Evolutionary conservation across 2,329 filamentous ascomycete species (phyloP), one percentile per base, ranked within the genome.

Genomic region (Epichloe amarillans): DNA sequence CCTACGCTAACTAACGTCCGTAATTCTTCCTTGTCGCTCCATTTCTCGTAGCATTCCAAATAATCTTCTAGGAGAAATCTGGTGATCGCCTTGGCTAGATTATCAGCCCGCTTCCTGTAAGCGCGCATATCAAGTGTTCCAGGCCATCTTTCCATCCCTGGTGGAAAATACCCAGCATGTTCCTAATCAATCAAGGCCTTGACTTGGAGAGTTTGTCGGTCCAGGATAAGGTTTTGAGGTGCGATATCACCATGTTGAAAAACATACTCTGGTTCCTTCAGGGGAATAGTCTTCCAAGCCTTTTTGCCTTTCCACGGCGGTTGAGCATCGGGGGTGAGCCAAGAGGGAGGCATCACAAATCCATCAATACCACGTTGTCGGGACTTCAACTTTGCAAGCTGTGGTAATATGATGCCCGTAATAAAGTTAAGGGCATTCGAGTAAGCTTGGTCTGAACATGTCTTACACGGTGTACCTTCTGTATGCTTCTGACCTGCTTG

Each of bases 121-220:
- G 21, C 46, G 12, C 15, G 30, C 46, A 21, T 19, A 14, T 52
- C 52, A 19, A 55, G 37, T 5, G 47, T 49, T 23, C 54, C 54
- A 4, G 50, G 48, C 54, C 54, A 56, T 35, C 45, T 36, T n/a
- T 56, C 50, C 54, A 52, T 54, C 11, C 48, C 52, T 8, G 48
- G 17, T 7, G 52, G 50, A 37, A 47, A 56, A 35, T 40, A 56
- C 5, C 54, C 52, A 35, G 52, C 54, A 51, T 54, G 42, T 45
- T 56, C 54, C 54, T 52, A 54, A 39, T 54, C 52, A 35, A 56
- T 50, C 35, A 56, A 37, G 3, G 50, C 49, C 40, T 54, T 51
- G 15, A 56, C 46, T 35, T 56, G 35, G 23, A 56, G 43, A 33
- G 53, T 54, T 12, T 50, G 12, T 17, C 3, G 14, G 17, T 56